Evolutionary conservation across 139 green algal species (phyloP).

Genomic region (Dunaliella primolecta): DNA sequence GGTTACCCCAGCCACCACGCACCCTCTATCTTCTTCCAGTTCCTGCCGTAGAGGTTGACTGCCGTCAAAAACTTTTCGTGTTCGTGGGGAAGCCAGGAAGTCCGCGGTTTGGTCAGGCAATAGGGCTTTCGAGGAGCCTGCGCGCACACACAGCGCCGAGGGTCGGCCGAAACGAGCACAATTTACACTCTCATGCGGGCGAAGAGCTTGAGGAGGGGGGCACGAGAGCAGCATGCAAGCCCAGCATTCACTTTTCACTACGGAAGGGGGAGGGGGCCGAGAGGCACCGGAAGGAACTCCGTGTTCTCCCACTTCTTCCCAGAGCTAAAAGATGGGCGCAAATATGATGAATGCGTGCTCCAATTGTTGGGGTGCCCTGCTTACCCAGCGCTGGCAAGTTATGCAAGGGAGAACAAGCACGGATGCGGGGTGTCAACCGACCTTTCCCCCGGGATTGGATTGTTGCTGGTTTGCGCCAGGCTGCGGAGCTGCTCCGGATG

Average conservation of each 20-base stretch:
- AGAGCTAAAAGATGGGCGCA: too few species aligned
- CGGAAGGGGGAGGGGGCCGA: background rate
- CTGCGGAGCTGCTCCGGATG: background rate
- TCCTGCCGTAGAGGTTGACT: conserved; percentile 66
- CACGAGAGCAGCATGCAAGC: background rate
- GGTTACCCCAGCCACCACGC: background rate
- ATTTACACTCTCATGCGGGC: background rate
- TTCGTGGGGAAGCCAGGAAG: conserved; percentile 88
- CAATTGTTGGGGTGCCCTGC: too few species aligned
- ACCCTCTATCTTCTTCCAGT: conserved; percentile 57
- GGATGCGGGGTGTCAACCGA: too few species aligned
- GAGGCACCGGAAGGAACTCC: background rate
- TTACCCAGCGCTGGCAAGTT: too few species aligned
- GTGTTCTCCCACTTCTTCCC: background rate
- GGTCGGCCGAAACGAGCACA: background rate
- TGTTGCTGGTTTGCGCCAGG: too few species aligned
- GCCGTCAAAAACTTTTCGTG: conserved; percentile 87
- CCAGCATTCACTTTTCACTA: background rate
- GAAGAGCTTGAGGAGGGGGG: too few species aligned
- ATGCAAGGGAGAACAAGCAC: too few species aligned
- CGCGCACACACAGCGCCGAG: conserved; percentile 28
- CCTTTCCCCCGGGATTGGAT: too few species aligned
- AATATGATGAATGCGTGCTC: too few species aligned
- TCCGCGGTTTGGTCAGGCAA: conserved; percentile 64
- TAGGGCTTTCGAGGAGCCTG: conserved; percentile 76